Evolutionary conservation across 495 filamentous ascomycete species (phyloP).

Genomic region (Penicillium simplicissimum): DNA sequence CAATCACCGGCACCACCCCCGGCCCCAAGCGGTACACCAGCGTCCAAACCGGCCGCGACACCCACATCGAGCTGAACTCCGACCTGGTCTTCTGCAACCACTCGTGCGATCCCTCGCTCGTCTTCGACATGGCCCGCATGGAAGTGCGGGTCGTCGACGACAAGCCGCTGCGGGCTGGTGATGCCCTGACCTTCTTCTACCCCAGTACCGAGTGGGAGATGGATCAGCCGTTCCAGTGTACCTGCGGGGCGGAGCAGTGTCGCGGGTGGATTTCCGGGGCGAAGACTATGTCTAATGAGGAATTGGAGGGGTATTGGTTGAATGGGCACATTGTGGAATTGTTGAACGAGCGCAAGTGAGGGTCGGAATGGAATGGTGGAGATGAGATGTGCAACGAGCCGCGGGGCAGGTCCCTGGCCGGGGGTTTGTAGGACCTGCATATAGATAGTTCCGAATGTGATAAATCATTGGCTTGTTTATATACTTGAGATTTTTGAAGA

Average conservation of each 20-base stretch:
- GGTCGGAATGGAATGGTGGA: background rate
- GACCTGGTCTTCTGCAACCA: constrained; percentile 78
- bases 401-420: constrained; percentile 1
- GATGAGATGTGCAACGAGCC: background rate
- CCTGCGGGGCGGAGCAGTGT: constrained; percentile 51
- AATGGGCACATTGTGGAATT: constrained; percentile 39
- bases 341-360: constrained; percentile 24
- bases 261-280: constrained; percentile 39
- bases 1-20: constrained; percentile 55
- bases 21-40: constrained; percentile 64
- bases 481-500: too few species aligned
- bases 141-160: constrained; percentile 60
- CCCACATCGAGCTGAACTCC: constrained; percentile 72
- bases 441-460: background rate
- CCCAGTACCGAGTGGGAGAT: constrained; percentile 76
- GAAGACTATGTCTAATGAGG: constrained; percentile 29
- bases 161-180: constrained; percentile 55
- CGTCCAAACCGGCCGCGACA: constrained; percentile 61
- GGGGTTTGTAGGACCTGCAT: background rate
- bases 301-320: constrained; percentile 40
- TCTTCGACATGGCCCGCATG: constrained; percentile 67
- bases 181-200: constrained; percentile 78
- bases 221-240: constrained; percentile 71
- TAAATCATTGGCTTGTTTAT: background rate
- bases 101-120: constrained; percentile 65